Conservation (phyloP, 371 early-diverging fungal species). For the Smittium mucronatum region DNA sequence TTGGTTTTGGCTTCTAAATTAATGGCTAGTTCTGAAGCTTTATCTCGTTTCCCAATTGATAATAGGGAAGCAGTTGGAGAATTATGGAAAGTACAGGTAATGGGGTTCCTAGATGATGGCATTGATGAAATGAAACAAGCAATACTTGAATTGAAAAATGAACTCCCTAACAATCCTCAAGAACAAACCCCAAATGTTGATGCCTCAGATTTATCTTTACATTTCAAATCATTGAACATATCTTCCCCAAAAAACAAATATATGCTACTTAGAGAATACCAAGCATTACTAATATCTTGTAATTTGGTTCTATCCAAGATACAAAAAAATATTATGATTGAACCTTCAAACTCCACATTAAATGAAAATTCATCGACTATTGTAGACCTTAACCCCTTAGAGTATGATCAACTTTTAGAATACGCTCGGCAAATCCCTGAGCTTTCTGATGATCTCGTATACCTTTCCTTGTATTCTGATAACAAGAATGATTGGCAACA, state of each 20-base stretch:
- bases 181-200: background rate
- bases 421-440: background rate
- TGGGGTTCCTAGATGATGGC: background rate
- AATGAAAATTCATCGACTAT: background rate
- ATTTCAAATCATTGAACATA: background rate
- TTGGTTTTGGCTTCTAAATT: background rate
- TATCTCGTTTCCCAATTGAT: background rate
- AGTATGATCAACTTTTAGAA: background rate
- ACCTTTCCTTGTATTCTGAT: background rate
- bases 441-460: background rate
- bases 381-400: background rate
- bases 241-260: background rate
- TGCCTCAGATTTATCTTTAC: background rate
- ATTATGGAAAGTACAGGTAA: background rate
- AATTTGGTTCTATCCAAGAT: background rate
- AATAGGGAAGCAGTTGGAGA: background rate
- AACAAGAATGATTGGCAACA: background rate
- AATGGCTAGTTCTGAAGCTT: background rate
- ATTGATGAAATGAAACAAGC: background rate
- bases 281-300: background rate
- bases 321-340: too few species aligned
- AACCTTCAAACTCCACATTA: too few species aligned
- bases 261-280: background rate
- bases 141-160: background rate
- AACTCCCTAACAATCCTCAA: background rate